Conservation (phyloP, 78 protist species). For the Protostelium mycophagum region DNA sequence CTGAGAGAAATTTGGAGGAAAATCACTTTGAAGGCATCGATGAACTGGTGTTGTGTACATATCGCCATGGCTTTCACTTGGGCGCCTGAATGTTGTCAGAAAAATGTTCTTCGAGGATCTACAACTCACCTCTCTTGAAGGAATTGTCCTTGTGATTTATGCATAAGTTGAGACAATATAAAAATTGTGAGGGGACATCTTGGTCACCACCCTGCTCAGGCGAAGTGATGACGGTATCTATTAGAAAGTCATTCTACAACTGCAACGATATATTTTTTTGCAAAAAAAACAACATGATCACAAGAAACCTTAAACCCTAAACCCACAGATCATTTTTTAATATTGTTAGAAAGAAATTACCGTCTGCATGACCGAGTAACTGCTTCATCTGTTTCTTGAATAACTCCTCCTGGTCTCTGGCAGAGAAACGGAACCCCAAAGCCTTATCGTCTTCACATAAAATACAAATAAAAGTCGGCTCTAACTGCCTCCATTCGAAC, state of each 20-base stretch:
- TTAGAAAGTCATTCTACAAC: too few relatives aligned
- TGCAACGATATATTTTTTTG: too few relatives aligned
- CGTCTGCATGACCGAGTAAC: background rate
- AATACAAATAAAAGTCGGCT: conserved; percentile 56
- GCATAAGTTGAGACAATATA: conserved; percentile 71
- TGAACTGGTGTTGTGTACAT: conserved; percentile 57
- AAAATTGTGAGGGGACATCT: conserved; percentile 25
- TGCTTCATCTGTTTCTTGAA: conserved; percentile 36
- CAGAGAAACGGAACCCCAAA: conserved; percentile 52
- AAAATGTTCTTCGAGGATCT: too few relatives aligned
- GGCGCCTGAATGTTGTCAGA: conserved; percentile 33
- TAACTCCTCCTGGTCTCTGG: conserved; percentile 14
- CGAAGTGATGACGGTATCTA: too few relatives aligned
- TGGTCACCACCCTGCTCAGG: too few relatives aligned
- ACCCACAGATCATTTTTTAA: background rate
- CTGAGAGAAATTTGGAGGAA: background rate
- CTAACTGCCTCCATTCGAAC: conserved; percentile 54
- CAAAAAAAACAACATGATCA: too few relatives aligned
- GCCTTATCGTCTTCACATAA: conserved; percentile 48
- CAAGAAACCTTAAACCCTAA: conserved; percentile 22
- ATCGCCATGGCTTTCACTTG: conserved; percentile 75
- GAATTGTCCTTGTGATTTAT: conserved; percentile 57
- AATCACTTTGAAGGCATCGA: conserved; percentile 63
- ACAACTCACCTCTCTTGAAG: conserved; percentile 26
- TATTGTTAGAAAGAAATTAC: background rate